Conservation (phyloP, 1,284 basidiomycete species). For the Ganoderma lingzhi region DNA sequence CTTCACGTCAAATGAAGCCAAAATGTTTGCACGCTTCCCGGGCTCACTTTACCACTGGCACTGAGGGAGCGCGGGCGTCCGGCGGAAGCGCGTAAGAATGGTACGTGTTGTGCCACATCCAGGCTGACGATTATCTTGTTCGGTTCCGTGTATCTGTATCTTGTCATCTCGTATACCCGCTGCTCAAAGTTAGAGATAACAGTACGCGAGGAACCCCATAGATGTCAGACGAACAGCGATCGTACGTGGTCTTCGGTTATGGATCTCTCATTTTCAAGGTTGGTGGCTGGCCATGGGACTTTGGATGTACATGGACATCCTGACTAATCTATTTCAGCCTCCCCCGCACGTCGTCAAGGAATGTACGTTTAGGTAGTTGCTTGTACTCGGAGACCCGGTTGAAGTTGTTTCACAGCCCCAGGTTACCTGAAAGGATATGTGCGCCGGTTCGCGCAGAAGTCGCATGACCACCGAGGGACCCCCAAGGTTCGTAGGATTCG, state of each 20-base stretch:
- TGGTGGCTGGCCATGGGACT: slow-evolving; percentile 6
- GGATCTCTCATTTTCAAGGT: slow-evolving; percentile 87
- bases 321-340: slow-evolving; percentile 53
- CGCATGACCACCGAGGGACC: slow-evolving; percentile 88
- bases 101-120: background rate
- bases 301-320: background rate
- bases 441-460: slow-evolving; percentile 86
- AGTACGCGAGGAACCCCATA: too few species aligned
- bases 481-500: slow-evolving; percentile 60
- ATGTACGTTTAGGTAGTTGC: slow-evolving; percentile 47
- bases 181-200: too few species aligned
- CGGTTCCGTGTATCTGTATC: background rate
- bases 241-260: slow-evolving; percentile 81
- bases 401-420: slow-evolving; percentile 43
- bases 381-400: background rate
- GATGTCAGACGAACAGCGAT: slow-evolving; percentile 21
- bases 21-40: background rate
- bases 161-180: background rate
- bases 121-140: background rate
- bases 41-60: too few species aligned
- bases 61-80: background rate
- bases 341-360: slow-evolving; percentile 72
- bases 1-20: slow-evolving; percentile 4
- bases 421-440: slow-evolving; percentile 90
- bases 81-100: background rate